A percentile compares a stretch with the other conserved stretches of the same genome.
Conservation (phyloP, 1,284 basidiomycete species). For the Ustilago tritici region DNA sequence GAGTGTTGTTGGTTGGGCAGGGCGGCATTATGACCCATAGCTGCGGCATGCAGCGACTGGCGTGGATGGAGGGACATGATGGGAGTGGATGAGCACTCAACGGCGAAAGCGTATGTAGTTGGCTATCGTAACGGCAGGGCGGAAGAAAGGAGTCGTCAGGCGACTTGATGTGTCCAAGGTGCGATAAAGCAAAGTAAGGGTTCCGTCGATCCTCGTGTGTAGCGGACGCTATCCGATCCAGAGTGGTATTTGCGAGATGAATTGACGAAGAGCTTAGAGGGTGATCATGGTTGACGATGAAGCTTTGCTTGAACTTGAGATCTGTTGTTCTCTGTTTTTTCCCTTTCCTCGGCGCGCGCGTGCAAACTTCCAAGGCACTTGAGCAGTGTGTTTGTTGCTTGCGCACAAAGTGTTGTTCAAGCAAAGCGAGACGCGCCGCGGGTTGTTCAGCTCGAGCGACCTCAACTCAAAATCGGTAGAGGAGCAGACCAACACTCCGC, state of each 20-base stretch:
- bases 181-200: background rate
- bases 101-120: background rate
- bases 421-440: conserved; percentile 35
- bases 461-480: background rate
- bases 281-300: conserved; percentile 6
- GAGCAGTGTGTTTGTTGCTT: conserved; percentile 21
- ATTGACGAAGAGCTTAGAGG: background rate
- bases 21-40: conserved; percentile 32
- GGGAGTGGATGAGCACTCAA: background rate
- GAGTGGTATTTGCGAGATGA: background rate
- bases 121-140: background rate
- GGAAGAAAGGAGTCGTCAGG: background rate
- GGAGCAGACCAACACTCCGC: conserved; percentile 23
- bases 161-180: background rate
- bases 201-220: background rate
- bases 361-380: conserved; percentile 12
- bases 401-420: background rate
- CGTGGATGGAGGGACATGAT: conserved; percentile 48
- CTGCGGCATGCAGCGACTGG: conserved; percentile 50
- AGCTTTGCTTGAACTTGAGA: background rate
- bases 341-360: conserved; percentile 13
- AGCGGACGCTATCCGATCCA: background rate
- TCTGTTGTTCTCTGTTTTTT: conserved; percentile 15
- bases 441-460: conserved; percentile 2
- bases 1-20: conserved; percentile 67